Base-by-base conservation (phyloP, 352 stramenopile genomes). In the Phytophthora cryptogea region DNA sequence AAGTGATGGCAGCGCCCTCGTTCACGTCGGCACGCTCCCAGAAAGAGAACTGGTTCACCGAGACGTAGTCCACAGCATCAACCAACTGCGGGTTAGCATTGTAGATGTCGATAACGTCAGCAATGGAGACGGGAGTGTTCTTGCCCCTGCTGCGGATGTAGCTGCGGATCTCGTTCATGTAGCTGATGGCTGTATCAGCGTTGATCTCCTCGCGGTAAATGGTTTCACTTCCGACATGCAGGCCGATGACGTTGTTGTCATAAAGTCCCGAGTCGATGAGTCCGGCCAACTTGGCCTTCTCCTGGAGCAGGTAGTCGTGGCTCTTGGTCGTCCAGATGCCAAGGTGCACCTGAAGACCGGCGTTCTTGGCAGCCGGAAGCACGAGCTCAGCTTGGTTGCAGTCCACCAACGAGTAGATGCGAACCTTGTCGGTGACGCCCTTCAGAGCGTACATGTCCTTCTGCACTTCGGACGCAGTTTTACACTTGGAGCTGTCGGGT, bases 31-130 rank as follows among this genome's bases (percentile, higher is more conserved):
- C 54, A 5, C 54, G 45, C 41, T 91, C 82, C 84, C 84, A 94
- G 63, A 88, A 88, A 8, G 80, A 83, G 48, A 94, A 94, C 63
- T 94, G 77, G 72, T 92, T 94, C 37, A 89, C 72, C 14, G 76
- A 85, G 16, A 90, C 59, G 53, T 80, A 78, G 51, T 94, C 84
- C 4, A 90, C 80, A 0, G 76, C 80, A 14, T 88, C 63, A 23
- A 90, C 51, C 2, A 94, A 58, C 40, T 79, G 26, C 27, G 59
- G 74, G 50, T 92, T 82, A n/a, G 57, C 51, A 41, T 85, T 74
- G 70, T 90, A 94, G 27, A 78, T 71, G 62, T 90, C 78, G 17
- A 91, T 75, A 17, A 86, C 70, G 50, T 94, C 82, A 11, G 84
- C 78, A 56, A 92, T 85, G 10, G 80, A 85, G 28, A 93, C 57